These are phyloP conservation scores for Aspergillus baeticus DNA, from an alignment of 495 filamentous ascomycete genomes.

Conservation along the genomic window DNA sequence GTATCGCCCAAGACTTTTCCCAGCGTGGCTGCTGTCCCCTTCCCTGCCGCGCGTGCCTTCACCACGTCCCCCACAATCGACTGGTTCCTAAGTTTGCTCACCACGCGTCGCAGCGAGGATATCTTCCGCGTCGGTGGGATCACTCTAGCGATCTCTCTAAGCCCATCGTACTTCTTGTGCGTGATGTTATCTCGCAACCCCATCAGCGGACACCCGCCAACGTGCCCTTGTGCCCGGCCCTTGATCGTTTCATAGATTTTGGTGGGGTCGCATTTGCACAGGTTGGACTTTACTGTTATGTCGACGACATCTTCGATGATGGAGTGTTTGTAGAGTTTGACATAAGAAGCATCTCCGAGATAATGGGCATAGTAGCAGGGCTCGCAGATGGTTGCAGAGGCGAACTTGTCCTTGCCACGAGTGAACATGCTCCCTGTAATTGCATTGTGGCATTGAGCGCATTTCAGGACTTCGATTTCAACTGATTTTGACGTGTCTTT, in stretches of 20 bases:
- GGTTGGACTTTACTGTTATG: neutral
- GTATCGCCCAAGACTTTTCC: constrained; percentile 10
- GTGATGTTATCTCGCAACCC: neutral
- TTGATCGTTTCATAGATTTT: neutral
- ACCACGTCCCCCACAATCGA: neutral
- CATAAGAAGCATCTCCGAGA: constrained; percentile 9
- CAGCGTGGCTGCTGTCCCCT: neutral
- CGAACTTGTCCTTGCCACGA: neutral
- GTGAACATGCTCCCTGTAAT: constrained; percentile 11
- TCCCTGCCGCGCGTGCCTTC: neutral
- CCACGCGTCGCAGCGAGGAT: neutral
- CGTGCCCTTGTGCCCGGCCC: neutral
- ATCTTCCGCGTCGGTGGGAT: neutral
- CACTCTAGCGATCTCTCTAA: neutral
- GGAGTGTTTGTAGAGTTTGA: constrained; percentile 36
- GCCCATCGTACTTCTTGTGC: constrained; percentile 1
- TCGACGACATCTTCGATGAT: constrained; percentile 12
- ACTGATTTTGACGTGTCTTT: neutral
- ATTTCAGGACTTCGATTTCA: neutral
- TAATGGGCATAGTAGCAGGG: constrained; percentile 19
- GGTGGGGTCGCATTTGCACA: neutral
- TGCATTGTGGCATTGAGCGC: neutral
- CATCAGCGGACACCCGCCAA: neutral
- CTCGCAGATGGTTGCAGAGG: constrained; percentile 12
- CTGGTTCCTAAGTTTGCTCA: neutral